A percentile compares a stretch with the other conserved stretches of the same genome.
These are phyloP conservation scores for Daldinia eschscholtzii DNA, from an alignment of 2,329 filamentous ascomycete genomes.

Conservation along the genomic window DNA sequence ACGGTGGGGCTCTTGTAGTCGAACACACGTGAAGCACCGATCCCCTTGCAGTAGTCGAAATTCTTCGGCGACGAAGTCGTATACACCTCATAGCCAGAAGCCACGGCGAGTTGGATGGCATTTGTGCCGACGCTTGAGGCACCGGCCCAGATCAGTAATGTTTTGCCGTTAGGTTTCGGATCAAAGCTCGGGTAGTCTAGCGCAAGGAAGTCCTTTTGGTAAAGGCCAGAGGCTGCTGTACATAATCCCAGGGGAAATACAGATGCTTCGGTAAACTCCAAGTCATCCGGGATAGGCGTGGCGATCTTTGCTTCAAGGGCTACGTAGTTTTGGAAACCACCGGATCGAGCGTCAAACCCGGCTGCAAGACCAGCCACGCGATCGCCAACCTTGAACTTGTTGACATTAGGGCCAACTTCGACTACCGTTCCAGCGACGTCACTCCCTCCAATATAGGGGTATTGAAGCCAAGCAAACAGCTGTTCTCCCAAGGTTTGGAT, in stretches of 20 bases:
- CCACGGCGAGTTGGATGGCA: slow-evolving; percentile 60
- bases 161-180: slow-evolving; percentile 38
- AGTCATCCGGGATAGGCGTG: slow-evolving; percentile 38
- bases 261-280: slow-evolving; percentile 42
- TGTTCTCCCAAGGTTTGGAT: slow-evolving; percentile 45
- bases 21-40: slow-evolving; percentile 59
- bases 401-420: slow-evolving; percentile 46
- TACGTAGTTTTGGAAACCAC: slow-evolving; percentile 50
- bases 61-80: slow-evolving; percentile 58
- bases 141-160: slow-evolving; percentile 63
- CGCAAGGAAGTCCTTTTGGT: slow-evolving; percentile 41
- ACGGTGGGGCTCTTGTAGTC: slow-evolving; percentile 56
- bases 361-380: slow-evolving; percentile 48
- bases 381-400: slow-evolving; percentile 51
- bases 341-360: slow-evolving; percentile 27
- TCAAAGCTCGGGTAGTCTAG: slow-evolving; percentile 35
- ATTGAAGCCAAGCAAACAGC: slow-evolving; percentile 44
- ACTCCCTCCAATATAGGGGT: slow-evolving; percentile 51
- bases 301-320: slow-evolving; percentile 20
- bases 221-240: slow-evolving; percentile 48
- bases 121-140: slow-evolving; percentile 60
- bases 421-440: slow-evolving; percentile 53
- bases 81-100: slow-evolving; percentile 60
- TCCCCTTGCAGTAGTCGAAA: slow-evolving; percentile 54
- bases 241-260: slow-evolving; percentile 49